These are phyloP conservation scores for Filobasidium uniguttulatum DNA, from an alignment of 1,284 basidiomycete genomes.

Conservation along the genomic window DNA sequence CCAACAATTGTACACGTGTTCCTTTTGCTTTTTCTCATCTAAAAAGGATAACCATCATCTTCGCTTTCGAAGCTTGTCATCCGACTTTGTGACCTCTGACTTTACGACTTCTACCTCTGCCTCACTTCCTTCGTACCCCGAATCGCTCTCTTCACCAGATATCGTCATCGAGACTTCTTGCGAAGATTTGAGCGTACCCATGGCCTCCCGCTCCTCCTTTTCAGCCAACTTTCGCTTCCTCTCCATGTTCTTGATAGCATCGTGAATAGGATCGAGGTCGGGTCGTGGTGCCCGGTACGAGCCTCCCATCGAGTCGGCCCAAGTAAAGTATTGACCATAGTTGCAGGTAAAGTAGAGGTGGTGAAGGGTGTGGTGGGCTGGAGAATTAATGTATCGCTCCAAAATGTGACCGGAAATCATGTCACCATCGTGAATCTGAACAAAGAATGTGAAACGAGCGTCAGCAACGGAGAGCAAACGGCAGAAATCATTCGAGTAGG, in stretches of 20 bases:
- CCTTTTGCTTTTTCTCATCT: too few species aligned
- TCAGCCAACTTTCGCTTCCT: conserved; percentile 23
- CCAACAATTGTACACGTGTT: too few species aligned
- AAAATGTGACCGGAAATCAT: conserved; percentile 90
- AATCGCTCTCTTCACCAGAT: conserved; percentile 10
- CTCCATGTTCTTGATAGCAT: conserved; percentile 38
- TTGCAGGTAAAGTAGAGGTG: conserved; percentile 93
- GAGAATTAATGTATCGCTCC: conserved; percentile 83
- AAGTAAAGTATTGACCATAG: conserved; percentile 95
- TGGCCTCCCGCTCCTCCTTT: conserved; percentile 8
- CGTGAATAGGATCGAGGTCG: conserved; percentile 71
- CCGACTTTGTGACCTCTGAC: neutral
- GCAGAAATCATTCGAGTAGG: too few species aligned
- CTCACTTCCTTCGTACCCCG: conserved; percentile 14
- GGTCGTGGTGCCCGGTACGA: conserved; percentile 79
- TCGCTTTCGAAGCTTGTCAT: neutral
- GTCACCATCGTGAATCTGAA: conserved; percentile 94
- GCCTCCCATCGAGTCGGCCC: conserved; percentile 69
- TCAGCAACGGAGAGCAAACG: neutral
- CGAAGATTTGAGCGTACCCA: neutral
- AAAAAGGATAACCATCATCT: too few species aligned
- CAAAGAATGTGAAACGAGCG: neutral
- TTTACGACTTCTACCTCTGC: conserved; percentile 9
- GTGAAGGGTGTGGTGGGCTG: conserved; percentile 92
- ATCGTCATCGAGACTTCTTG: neutral